A percentile compares a stretch with the other conserved stretches of the same genome.
phyloP scores from a whole-genome alignment of 768 basidiomycete species.

The Phaeotremella skinneri region DNA sequence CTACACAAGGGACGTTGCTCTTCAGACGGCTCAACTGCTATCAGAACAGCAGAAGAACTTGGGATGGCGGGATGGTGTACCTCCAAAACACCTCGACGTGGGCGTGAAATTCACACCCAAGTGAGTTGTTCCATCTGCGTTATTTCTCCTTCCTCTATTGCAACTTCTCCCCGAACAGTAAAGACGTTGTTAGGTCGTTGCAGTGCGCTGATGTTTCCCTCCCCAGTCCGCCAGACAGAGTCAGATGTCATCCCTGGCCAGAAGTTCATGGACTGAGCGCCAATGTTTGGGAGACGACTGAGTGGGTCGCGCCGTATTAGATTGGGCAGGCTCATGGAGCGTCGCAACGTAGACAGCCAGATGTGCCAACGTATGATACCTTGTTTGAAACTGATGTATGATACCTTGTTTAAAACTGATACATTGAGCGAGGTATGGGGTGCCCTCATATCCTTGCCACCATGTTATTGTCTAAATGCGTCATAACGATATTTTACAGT shows the following conservation, averaged over 20 bases:
- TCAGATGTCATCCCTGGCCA: conserved; percentile 52
- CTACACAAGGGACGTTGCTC: conserved; percentile 43
- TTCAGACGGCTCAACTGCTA: conserved; percentile 32
- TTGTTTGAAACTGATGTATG: too few species aligned
- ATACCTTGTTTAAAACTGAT: too few species aligned
- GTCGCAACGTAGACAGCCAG: neutral
- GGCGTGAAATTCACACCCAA: conserved; percentile 21
- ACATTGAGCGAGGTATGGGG: too few species aligned
- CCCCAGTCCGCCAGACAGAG: conserved; percentile 42
- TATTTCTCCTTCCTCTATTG: neutral
- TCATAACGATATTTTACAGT: too few species aligned
- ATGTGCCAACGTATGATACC: too few species aligned
- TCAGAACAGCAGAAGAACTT: conserved; percentile 23
- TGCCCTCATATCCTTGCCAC: too few species aligned
- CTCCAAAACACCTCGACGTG: conserved; percentile 25
- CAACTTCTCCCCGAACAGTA: too few species aligned
- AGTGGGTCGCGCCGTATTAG: conserved; percentile 42
- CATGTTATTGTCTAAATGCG: too few species aligned
- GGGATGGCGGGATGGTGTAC: conserved; percentile 44
- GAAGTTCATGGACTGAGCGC: conserved; percentile 42
- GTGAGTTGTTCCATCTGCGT: conserved; percentile 22
- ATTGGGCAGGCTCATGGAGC: neutral
- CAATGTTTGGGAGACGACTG: conserved; percentile 48
- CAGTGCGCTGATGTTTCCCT: neutral
- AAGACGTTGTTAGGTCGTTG: too few species aligned